A percentile compares a stretch with the other conserved stretches of the same genome.
phyloP scores from a whole-genome alignment of 164 flowering plant species.

The Nymphaea thermarum region DNA sequence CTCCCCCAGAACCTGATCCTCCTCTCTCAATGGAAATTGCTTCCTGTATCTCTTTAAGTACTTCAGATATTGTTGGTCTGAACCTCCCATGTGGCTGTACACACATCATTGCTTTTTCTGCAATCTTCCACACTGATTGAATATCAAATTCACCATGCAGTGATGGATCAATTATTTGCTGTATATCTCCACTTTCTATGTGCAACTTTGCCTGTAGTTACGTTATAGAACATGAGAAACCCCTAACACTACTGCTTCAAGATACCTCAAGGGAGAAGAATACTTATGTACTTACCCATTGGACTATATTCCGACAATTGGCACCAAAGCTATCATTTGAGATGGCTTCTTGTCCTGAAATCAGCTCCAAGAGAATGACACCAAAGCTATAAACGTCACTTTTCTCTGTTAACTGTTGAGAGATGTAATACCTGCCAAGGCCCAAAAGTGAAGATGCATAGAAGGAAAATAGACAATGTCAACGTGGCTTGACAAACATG shows the following conservation, averaged over 20 bases:
- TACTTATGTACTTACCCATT: constrained; percentile 61
- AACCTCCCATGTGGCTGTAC: constrained; percentile 70
- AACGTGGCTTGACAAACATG: background rate
- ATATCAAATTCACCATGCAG: constrained; percentile 49
- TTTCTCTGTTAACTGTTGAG: constrained; percentile 93
- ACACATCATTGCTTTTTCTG: constrained; percentile 92
- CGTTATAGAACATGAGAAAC: background rate
- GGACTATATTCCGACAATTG: constrained; percentile 89
- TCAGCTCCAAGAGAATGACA: constrained; percentile 90
- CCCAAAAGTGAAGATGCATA: background rate
- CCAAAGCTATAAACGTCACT: constrained; percentile 98
- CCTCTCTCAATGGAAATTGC: constrained; percentile 22
- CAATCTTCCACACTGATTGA: constrained; percentile 97
- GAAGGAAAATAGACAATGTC: background rate
- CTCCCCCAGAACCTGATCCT: constrained; percentile 31
- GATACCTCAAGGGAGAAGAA: background rate
- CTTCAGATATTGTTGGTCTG: constrained; percentile 94
- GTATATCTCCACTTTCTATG: constrained; percentile 86
- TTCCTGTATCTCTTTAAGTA: constrained; percentile 97
- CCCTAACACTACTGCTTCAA: too few relatives aligned
- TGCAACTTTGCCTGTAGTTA: constrained; percentile 68
- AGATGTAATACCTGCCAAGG: constrained; percentile 70
- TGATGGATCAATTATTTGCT: constrained; percentile 76
- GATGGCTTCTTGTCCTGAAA: constrained; percentile 92
- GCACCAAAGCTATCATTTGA: constrained; percentile 86